Conservation (phyloP, 177 flowering plant species). For the Vitis hybrid region DNA sequence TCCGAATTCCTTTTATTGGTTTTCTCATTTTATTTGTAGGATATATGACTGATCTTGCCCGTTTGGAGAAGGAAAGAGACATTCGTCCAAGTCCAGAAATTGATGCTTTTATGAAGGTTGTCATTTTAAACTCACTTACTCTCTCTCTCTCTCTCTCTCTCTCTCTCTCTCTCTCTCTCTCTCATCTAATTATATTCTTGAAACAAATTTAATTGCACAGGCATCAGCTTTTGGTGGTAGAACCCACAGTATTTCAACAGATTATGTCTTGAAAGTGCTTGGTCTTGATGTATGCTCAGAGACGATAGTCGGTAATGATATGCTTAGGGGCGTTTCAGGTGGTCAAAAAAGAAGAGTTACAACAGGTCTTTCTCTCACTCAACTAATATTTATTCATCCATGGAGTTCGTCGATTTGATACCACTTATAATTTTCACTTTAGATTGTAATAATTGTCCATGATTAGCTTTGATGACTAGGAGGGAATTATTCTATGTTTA, state of each 20-base stretch:
- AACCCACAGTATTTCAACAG: conserved; percentile 77
- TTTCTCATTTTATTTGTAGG: conserved; percentile 32
- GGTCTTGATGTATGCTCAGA: conserved; percentile 89
- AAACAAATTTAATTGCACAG: conserved; percentile 31
- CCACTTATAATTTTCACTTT: no score
- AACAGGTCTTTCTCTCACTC: conserved; percentile 51
- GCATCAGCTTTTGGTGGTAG: conserved; percentile 73
- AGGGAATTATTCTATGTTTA: no score
- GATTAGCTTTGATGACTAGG: no score
- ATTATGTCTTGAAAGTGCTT: conserved; percentile 81
- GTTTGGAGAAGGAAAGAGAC: conserved; percentile 69
- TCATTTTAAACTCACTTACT: conserved; percentile 2
- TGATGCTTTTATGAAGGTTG: conserved; percentile 96
- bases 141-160: no score
- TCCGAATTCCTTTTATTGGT: neutral
- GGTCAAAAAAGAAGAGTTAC: conserved; percentile 94
- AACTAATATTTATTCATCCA: neutral
- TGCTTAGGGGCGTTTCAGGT: conserved; percentile 92
- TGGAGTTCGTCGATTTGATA: neutral
- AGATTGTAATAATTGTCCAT: no score
- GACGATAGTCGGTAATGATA: conserved; percentile 83
- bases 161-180: no score
- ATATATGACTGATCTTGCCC: conserved; percentile 52
- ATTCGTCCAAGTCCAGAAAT: conserved; percentile 86
- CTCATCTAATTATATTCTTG: neutral